Evolutionary conservation across 1,139 yeast species (phyloP).

Genomic region (Pichia sp.): DNA sequence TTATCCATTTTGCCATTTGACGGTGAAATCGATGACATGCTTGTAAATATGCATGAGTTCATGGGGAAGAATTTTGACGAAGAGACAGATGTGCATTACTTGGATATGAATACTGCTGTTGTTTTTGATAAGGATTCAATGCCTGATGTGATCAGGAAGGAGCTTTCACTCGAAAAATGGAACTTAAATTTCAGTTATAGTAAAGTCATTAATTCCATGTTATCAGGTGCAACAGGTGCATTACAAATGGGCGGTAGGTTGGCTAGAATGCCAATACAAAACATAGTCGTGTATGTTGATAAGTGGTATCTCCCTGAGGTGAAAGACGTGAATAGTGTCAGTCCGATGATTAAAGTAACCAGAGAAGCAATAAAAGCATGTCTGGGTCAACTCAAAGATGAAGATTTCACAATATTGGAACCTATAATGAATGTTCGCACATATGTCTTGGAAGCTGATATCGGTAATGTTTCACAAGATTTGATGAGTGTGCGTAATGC

Average conservation of each 20-base stretch:
- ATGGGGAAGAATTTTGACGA: conserved; percentile 23
- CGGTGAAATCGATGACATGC: conserved; percentile 38
- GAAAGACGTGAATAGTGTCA: conserved; percentile 40
- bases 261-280: conserved; percentile 61
- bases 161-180: conserved; percentile 39
- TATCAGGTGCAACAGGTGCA: conserved; percentile 64
- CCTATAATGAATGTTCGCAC: conserved; percentile 84
- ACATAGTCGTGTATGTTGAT: conserved; percentile 50
- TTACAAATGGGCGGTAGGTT: conserved; percentile 75
- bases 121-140: conserved; percentile 26
- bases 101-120: conserved; percentile 36
- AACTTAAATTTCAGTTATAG: conserved; percentile 45
- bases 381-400: conserved; percentile 28
- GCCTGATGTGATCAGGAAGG: conserved; percentile 25
- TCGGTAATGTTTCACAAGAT: conserved; percentile 86
- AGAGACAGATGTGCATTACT: conserved; percentile 21
- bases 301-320: conserved; percentile 47
- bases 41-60: conserved; percentile 18
- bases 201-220: conserved; percentile 47
- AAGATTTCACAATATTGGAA: conserved; percentile 58
- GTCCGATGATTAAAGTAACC: conserved; percentile 41
- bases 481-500: conserved; percentile 69
- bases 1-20: conserved; percentile 53
- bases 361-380: conserved; percentile 44
- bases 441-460: conserved; percentile 60